phyloP scores from a whole-genome alignment of 2,329 filamentous ascomycete genomes.

The Zymoseptoria brevis region DNA sequence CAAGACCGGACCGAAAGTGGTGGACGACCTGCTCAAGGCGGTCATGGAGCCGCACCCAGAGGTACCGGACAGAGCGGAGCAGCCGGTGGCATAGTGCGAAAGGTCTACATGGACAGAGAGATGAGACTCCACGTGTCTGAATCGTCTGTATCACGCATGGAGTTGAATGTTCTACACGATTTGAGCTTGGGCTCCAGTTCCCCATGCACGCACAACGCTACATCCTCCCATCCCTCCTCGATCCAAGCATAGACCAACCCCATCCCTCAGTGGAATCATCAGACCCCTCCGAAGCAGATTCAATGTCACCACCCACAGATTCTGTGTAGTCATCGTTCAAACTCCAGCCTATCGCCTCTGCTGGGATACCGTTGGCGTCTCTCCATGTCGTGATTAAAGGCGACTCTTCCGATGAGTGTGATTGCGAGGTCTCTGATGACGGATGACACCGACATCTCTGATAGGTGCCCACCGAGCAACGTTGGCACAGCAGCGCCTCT shows the following conservation, averaged over 20 bases:
- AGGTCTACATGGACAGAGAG: conserved; percentile 35
- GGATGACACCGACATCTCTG: not conserved
- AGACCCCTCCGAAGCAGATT: not conserved
- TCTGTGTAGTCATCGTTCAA: not conserved
- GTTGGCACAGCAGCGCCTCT: not conserved
- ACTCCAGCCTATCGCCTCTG: not conserved
- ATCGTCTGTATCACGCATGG: not conserved
- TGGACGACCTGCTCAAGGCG: conserved; percentile 75
- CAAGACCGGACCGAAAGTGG: conserved; percentile 69
- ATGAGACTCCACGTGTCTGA: conserved; percentile 16
- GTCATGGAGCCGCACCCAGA: conserved; percentile 77
- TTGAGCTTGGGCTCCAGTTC: not conserved
- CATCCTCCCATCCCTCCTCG: not conserved
- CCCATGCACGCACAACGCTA: not conserved
- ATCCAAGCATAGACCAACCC: not conserved
- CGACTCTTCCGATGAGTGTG: not conserved
- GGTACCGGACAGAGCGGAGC: conserved; percentile 41
- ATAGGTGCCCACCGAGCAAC: not conserved
- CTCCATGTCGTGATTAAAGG: not conserved
- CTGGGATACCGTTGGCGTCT: not conserved
- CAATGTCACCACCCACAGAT: not conserved
- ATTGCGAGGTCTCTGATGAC: not conserved
- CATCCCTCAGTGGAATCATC: not conserved
- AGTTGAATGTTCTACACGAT: not conserved
- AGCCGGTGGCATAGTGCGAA: conserved; percentile 24